A percentile compares a stretch with the other conserved stretches of the same genome.
These are phyloP conservation scores for Ustilago esculenta DNA, from an alignment of 1,284 basidiomycete species.

Conservation along the genomic window DNA sequence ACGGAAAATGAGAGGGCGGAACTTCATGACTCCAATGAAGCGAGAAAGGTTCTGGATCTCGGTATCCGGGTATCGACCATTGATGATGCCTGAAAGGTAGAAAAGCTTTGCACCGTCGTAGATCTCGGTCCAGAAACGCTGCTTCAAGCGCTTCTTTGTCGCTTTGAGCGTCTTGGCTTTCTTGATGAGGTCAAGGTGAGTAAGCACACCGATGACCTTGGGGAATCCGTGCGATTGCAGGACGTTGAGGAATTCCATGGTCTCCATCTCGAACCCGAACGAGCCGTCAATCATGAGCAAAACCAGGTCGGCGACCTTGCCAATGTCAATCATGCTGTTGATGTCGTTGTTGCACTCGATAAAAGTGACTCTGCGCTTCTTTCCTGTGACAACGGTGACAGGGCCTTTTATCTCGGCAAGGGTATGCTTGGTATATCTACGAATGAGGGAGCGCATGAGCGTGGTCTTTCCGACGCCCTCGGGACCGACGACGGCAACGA, in stretches of 20 bases:
- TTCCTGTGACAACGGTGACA: slow-evolving; percentile 90
- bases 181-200: slow-evolving; percentile 97
- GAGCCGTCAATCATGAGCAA: slow-evolving; percentile 97
- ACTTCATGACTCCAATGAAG: slow-evolving; percentile 98
- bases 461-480: slow-evolving; percentile 96
- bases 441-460: slow-evolving; percentile 87
- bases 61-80: slow-evolving; percentile 95
- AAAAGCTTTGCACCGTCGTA: slow-evolving; percentile 98
- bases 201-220: slow-evolving; percentile 95
- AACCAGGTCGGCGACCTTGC: slow-evolving; percentile 94
- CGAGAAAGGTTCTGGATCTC: slow-evolving; percentile 91
- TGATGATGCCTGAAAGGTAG: slow-evolving; percentile 96
- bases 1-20: slow-evolving; percentile 93
- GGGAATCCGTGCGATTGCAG: slow-evolving; percentile 97
- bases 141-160: slow-evolving; percentile 95
- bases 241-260: slow-evolving; percentile 97
- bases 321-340: slow-evolving; percentile 97
- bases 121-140: slow-evolving; percentile 99
- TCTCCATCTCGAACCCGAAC: slow-evolving; percentile 99
- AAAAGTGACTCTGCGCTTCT: slow-evolving; percentile 90
- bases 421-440: slow-evolving; percentile 93
- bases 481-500: slow-evolving; percentile 96
- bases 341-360: slow-evolving; percentile 98
- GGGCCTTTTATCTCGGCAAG: slow-evolving; percentile 90
- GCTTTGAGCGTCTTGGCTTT: slow-evolving; percentile 85